Evolutionary conservation across 1,284 basidiomycete species (phyloP).

Genomic region (Veloporphyrellus conicus): DNA sequence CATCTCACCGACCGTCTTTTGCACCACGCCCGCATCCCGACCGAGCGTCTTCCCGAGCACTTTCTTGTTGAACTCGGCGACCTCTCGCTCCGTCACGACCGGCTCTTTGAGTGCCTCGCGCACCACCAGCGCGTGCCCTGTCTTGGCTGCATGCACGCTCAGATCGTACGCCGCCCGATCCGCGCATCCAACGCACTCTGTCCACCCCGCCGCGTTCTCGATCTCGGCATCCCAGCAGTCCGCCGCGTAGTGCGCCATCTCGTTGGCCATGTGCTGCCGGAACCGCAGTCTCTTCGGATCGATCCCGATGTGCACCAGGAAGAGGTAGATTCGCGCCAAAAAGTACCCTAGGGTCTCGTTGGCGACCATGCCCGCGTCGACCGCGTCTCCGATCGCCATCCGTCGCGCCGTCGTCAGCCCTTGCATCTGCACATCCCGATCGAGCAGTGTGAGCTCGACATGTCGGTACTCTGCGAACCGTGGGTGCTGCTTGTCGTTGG

Average conservation of each 20-base stretch:
- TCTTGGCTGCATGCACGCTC: constrained; percentile 57
- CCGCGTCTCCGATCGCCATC: constrained; percentile 87
- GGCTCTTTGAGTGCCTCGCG: constrained; percentile 84
- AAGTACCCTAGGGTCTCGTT: constrained; percentile 99
- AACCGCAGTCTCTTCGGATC: constrained; percentile 83
- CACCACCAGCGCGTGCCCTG: constrained; percentile 74
- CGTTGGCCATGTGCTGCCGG: constrained; percentile 94
- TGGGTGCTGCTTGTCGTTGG: constrained; percentile 84
- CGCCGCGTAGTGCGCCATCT: constrained; percentile 99
- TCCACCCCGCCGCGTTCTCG: constrained; percentile 93
- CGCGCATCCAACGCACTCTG: constrained; percentile 99
- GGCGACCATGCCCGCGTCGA: constrained; percentile 82
- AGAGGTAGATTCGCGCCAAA: constrained; percentile 87
- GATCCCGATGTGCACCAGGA: constrained; percentile 91
- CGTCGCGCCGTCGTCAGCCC: constrained; percentile 67
- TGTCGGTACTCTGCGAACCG: constrained; percentile 82
- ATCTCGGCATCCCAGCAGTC: constrained; percentile 99
- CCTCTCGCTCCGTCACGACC: constrained; percentile 66
- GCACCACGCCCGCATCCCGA: constrained; percentile 73
- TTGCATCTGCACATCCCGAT: constrained; percentile 76
- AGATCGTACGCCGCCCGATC: constrained; percentile 96
- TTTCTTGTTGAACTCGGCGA: constrained; percentile 85
- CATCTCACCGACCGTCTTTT: constrained; percentile 66
- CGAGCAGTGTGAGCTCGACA: constrained; percentile 73
- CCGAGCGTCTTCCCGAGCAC: constrained; percentile 87